phyloP scores from a whole-genome alignment of 495 filamentous ascomycete genomes.

The Penicillium silybi region DNA sequence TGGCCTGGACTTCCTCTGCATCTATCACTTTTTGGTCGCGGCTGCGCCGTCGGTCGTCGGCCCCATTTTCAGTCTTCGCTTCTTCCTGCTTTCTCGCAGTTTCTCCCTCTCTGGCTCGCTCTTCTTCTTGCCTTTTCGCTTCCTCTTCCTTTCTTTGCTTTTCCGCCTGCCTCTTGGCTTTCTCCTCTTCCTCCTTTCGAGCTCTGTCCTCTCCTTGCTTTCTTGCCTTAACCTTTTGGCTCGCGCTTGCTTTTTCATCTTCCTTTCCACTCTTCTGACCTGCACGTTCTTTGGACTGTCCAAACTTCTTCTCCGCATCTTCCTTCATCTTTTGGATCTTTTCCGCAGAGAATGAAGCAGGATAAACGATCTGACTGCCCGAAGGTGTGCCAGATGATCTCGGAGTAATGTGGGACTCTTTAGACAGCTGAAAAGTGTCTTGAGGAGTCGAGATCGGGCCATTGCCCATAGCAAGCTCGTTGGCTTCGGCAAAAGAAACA shows the following conservation, averaged over 20 bases:
- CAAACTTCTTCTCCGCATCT: neutral
- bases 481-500: neutral
- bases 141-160: neutral
- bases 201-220: neutral
- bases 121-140: too few relatives aligned
- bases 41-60: neutral
- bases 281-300: neutral
- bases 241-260: neutral
- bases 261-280: neutral
- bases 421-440: neutral
- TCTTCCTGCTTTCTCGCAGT: neutral
- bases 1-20: neutral
- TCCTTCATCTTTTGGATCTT: neutral
- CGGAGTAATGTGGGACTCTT: neutral
- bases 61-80: neutral
- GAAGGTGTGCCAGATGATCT: neutral
- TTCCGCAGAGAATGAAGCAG: neutral
- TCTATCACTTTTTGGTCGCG: neutral
- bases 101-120: too few relatives aligned
- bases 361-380: neutral
- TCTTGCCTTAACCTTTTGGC: neutral
- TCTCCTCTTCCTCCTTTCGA: neutral
- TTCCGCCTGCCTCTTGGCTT: neutral
- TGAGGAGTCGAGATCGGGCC: neutral
- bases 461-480: neutral